These are phyloP conservation scores for Zoysia japonica DNA, from an alignment of 176 grass and related monocot genomes.

Conservation along the genomic window DNA sequence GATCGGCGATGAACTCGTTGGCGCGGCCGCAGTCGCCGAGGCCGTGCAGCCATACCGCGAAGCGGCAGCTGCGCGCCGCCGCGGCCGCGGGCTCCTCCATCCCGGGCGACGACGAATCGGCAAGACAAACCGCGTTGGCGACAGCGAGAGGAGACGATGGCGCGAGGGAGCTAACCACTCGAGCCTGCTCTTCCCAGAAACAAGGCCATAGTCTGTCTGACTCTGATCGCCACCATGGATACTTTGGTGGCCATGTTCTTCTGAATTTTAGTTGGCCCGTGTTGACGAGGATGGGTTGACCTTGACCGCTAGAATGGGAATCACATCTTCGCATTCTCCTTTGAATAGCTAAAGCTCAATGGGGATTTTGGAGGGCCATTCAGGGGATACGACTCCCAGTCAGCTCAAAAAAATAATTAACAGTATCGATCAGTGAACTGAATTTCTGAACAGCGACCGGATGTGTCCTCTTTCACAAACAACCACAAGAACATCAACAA, in stretches of 20 bases:
- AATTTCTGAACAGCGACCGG: neutral
- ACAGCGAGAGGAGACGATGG: neutral
- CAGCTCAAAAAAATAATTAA: neutral
- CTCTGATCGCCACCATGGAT: neutral
- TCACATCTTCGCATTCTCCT: neutral
- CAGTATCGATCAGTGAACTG: no score
- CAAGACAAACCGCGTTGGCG: neutral
- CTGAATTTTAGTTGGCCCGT: constrained; percentile 3
- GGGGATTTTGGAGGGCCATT: neutral
- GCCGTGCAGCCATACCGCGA: constrained; percentile 72
- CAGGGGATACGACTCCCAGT: neutral
- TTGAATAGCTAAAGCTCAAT: neutral
- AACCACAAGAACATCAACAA: neutral
- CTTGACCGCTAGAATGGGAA: neutral
- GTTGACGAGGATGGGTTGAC: constrained; percentile 24
- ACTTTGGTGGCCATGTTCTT: neutral
- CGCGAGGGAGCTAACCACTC: neutral
- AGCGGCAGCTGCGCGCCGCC: constrained; percentile 1
- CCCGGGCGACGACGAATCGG: neutral
- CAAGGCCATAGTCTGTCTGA: neutral
- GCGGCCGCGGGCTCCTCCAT: constrained; percentile 26
- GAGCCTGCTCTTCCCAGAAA: neutral
- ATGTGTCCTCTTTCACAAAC: neutral
- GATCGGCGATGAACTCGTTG: constrained; percentile 52
- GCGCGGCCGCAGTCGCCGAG: constrained; percentile 60